Conservation (phyloP, 1,284 basidiomycete species). For the Puccinia hordei region DNA sequence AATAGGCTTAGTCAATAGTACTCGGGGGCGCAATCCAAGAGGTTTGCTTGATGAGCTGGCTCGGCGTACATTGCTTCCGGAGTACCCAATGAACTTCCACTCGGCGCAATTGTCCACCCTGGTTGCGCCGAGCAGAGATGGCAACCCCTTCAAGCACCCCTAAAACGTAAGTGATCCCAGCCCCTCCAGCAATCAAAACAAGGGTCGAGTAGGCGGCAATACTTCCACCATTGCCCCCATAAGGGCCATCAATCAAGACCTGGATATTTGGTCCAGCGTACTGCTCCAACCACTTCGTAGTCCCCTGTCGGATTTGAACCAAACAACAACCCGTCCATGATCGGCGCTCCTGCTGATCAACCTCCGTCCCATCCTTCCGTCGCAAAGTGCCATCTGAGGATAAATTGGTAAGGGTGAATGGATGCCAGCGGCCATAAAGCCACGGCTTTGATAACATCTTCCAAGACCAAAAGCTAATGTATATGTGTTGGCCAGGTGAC, state of each 20-base stretch:
- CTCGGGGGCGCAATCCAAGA: neutral
- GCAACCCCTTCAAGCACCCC: slow-evolving; percentile 27
- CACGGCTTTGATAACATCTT: slow-evolving; percentile 30
- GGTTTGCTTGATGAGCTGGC: no score
- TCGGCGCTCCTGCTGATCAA: neutral
- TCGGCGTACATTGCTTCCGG: slow-evolving; percentile 16
- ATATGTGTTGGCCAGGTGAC: slow-evolving; percentile 31
- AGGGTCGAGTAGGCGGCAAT: slow-evolving; percentile 29
- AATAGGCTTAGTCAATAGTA: neutral
- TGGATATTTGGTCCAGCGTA: slow-evolving; percentile 5
- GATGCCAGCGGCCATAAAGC: slow-evolving; percentile 33
- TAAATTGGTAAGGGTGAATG: slow-evolving; percentile 31
- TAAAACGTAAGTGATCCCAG: slow-evolving; percentile 30
- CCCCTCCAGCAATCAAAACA: slow-evolving; percentile 31
- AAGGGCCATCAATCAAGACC: slow-evolving; percentile 26
- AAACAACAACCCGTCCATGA: slow-evolving; percentile 26
- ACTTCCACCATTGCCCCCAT: slow-evolving; percentile 5
- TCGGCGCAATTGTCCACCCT: slow-evolving; percentile 27
- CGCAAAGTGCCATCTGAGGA: neutral
- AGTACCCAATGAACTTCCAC: slow-evolving; percentile 33
- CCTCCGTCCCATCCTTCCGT: slow-evolving; percentile 27
- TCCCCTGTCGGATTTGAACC: slow-evolving; percentile 18
- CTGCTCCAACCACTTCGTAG: slow-evolving; percentile 20
- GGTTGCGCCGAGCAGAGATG: slow-evolving; percentile 2
- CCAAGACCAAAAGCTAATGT: slow-evolving; percentile 32